Conservation (phyloP, 2,329 filamentous ascomycete species). For the Pyricularia grisea region DNA sequence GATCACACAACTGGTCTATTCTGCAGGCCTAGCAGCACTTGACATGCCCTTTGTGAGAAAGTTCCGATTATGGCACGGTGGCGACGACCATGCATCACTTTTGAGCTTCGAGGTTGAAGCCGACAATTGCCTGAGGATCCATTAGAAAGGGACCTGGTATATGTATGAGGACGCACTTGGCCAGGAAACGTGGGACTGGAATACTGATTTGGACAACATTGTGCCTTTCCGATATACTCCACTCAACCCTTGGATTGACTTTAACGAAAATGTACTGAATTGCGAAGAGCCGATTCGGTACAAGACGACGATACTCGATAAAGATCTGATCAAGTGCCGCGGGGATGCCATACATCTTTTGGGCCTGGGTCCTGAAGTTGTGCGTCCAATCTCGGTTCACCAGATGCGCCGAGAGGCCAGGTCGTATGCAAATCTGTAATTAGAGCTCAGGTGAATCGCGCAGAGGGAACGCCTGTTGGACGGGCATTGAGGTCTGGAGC, state of each 20-base stretch:
- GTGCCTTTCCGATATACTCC: not conserved
- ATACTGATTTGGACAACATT: not conserved
- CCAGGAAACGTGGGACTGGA: not conserved
- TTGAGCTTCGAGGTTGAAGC: not conserved
- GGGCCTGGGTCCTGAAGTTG: not conserved
- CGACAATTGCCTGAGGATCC: not conserved
- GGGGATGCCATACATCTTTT: not conserved
- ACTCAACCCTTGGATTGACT: not conserved
- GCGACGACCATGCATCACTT: not conserved
- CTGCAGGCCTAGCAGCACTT: not conserved
- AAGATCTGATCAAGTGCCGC: not conserved
- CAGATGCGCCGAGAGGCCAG: not conserved
- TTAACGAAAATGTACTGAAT: not conserved
- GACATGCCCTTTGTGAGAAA: not conserved
- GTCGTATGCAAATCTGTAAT: not conserved
- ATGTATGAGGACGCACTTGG: not conserved
- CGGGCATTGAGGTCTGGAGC: not conserved
- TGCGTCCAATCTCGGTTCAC: not conserved
- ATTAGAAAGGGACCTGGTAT: not conserved
- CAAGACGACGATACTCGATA: not conserved
- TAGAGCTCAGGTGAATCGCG: too few relatives aligned
- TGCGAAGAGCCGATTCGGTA: not conserved
- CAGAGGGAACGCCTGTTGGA: not conserved
- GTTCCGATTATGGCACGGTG: not conserved
- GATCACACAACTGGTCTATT: not conserved